Evolutionary conservation across 768 basidiomycete species (phyloP).

Genomic region (Rubroboletus pulcherrimus): DNA sequence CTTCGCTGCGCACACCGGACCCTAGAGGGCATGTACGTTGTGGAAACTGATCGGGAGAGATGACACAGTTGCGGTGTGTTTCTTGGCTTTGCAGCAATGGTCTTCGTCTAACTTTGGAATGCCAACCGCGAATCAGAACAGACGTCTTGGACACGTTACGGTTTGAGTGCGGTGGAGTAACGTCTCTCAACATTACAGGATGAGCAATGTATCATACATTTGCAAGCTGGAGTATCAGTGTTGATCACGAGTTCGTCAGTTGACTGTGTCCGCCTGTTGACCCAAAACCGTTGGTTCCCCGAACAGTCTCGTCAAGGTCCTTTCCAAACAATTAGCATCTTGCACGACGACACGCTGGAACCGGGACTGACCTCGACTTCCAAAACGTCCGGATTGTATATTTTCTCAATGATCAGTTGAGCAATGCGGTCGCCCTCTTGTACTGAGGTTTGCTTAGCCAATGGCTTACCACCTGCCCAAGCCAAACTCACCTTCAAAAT

Average conservation of each 20-base stretch:
- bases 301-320: slow-evolving; percentile 81
- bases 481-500: slow-evolving; percentile 67
- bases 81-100: neutral
- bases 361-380: slow-evolving; percentile 68
- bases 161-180: no score
- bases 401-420: slow-evolving; percentile 89
- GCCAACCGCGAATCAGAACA: neutral
- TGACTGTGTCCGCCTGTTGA: slow-evolving; percentile 84
- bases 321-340: slow-evolving; percentile 30
- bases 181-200: neutral
- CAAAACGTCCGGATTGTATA: slow-evolving; percentile 77
- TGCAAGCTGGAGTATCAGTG: no score
- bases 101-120: neutral
- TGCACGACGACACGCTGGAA: neutral
- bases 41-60: slow-evolving; percentile 42
- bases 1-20: slow-evolving; percentile 50
- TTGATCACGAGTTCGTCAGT: slow-evolving; percentile 29
- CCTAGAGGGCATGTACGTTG: slow-evolving; percentile 53
- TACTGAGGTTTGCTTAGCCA: slow-evolving; percentile 44
- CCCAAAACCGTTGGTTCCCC: slow-evolving; percentile 88
- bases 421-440: slow-evolving; percentile 94
- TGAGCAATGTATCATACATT: slow-evolving; percentile 4
- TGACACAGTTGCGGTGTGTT: slow-evolving; percentile 11
- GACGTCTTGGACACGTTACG: neutral
- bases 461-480: neutral